Base-by-base conservation (phyloP, 2,329 filamentous ascomycete genomes). In the Alternaria triticina region DNA sequence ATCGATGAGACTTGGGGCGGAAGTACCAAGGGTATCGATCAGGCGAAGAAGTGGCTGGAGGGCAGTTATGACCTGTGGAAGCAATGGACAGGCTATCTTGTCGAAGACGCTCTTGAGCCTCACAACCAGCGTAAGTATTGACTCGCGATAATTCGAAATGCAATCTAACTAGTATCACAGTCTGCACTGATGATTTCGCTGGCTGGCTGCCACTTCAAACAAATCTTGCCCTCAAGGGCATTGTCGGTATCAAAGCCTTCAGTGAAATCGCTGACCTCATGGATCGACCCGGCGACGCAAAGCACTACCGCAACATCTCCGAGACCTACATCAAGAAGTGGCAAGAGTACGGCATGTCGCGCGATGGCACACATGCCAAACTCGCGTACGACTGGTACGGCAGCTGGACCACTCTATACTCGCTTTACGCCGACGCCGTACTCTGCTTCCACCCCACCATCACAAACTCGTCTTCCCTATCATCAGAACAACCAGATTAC, bases 331-430 rank as follows among this genome's bases (percentile, higher is more conserved):
- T 96, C 64, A 77, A 84, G 28, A 89, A 90, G 70, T 96, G 93
- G 92, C 85, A 91, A 74, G 81, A 85, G 20, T 86, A 88, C 57
- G 92, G 87, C 59, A 89, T 94, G 77, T 91, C 92, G 64, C 84
- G 85, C 17, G 87, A 90, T 59, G 86, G 88, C 9, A 83, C 89
- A 1, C 92, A 95, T 77, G 89, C 91, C 22, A 94, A 93, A 69
- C 85, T 97, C 10, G 88, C 90, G 11, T 97, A 97, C 80, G 86
- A 93, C 74, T 89, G 90, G 84, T 91, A 91, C 68, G 91, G 91
- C 13, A 92, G 90, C 54, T 94, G 91, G 91, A 93, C 91, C 7
- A 93, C 91, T 0, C 85, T 96, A 36, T 97, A 97, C 83, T 95
- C 94, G 75, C 85, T 96, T 25, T 97, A 93, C 80, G 88, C 90